phyloP scores from a whole-genome alignment of 1,284 basidiomycete genomes.

The Trichosporon sp. region DNA sequence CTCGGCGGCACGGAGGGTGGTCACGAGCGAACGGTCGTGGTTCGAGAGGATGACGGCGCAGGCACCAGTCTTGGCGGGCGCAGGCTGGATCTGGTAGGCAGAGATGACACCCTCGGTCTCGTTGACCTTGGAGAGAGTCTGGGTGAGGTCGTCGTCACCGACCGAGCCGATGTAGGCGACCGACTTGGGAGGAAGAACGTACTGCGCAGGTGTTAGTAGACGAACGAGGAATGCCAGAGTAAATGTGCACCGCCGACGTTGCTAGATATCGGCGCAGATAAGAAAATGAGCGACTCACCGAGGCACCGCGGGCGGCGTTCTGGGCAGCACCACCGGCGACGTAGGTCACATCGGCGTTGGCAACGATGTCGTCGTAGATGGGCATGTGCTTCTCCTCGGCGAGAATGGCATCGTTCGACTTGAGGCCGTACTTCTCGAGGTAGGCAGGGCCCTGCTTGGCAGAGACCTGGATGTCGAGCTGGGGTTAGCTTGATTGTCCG shows the following conservation, averaged over 20 bases:
- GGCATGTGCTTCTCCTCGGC: conserved; percentile 81
- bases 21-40: conserved; percentile 87
- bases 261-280: conserved; percentile 4
- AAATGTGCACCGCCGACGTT: neutral
- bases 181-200: conserved; percentile 78
- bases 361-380: conserved; percentile 83
- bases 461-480: conserved; percentile 78
- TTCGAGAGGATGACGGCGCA: conserved; percentile 95
- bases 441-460: conserved; percentile 65
- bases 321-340: conserved; percentile 96
- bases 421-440: conserved; percentile 84
- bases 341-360: conserved; percentile 73
- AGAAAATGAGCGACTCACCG: conserved; percentile 67
- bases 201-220: conserved; percentile 54
- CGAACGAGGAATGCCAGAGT: neutral
- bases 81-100: conserved; percentile 75
- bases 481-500: conserved; percentile 1
- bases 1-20: conserved; percentile 83
- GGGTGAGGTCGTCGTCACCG: conserved; percentile 82
- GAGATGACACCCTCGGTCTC: conserved; percentile 82
- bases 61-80: conserved; percentile 85
- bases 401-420: conserved; percentile 94
- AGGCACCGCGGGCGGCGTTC: conserved; percentile 91
- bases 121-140: conserved; percentile 89
- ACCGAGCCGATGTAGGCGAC: conserved; percentile 95